These are phyloP conservation scores for Chlamydomonas incerta DNA, from an alignment of 139 green algal genomes.

Conservation along the genomic window DNA sequence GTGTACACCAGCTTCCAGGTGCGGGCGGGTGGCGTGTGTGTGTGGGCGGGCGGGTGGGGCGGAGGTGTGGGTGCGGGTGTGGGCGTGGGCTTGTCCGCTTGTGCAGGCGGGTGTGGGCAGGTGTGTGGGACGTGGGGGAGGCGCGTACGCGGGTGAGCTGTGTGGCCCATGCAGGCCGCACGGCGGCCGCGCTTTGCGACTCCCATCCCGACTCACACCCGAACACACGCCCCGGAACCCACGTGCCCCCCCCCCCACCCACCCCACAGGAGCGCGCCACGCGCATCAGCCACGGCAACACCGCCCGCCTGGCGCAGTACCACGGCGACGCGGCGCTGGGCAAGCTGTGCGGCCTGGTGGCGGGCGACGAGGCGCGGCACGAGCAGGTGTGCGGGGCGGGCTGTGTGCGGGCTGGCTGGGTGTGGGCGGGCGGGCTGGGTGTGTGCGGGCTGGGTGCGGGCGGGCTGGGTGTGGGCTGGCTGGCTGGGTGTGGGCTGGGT, in stretches of 20 bases:
- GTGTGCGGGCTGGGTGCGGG: neutral
- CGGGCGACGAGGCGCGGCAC: conserved; percentile 95
- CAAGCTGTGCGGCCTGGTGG: conserved; percentile 88
- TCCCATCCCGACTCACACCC: no score
- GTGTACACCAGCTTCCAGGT: conserved; percentile 90
- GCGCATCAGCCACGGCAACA: conserved; percentile 95
- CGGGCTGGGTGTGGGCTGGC: no score
- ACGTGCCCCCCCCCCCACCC: neutral
- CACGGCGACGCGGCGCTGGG: conserved; percentile 88
- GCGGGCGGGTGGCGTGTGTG: neutral
- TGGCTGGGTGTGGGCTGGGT: no score
- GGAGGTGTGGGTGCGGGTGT: neutral
- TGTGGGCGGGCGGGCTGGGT: neutral
- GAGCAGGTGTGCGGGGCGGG: conserved; percentile 70
- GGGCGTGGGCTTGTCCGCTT: no score
- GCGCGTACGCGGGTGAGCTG: no score
- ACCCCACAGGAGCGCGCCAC: conserved; percentile 49
- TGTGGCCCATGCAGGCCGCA: no score
- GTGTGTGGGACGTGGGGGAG: no score
- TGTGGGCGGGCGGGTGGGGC: neutral
- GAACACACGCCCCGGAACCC: neutral
- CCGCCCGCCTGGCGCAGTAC: conserved; percentile 85
- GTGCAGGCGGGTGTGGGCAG: neutral
- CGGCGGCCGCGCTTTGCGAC: no score
- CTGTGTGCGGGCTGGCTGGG: neutral